Percentiles rank a stretch among this genome's conserved stretches.
These are phyloP conservation scores for Hyphodiscus sp. DNA, from an alignment of 2,329 filamentous ascomycete species.

Conservation along the genomic window DNA sequence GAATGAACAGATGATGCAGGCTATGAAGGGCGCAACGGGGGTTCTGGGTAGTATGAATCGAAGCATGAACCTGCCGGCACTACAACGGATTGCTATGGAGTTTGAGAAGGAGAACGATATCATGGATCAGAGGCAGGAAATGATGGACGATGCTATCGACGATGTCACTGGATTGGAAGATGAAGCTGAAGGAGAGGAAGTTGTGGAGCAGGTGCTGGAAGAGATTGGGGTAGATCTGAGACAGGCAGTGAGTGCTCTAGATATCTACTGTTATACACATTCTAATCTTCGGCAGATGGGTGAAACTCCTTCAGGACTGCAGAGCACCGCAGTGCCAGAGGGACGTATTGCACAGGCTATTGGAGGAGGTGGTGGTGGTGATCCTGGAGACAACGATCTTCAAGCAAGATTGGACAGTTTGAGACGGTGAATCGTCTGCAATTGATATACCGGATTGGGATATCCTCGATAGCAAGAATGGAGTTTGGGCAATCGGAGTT, in stretches of 20 bases:
- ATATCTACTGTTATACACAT: neutral
- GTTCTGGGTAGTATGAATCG: conserved; percentile 95
- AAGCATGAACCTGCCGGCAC: conserved; percentile 91
- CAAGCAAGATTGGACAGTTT: conserved; percentile 90
- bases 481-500: neutral
- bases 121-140: conserved; percentile 97
- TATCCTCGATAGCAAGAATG: conserved; percentile 3
- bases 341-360: conserved; percentile 80
- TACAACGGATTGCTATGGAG: conserved; percentile 97
- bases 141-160: conserved; percentile 99
- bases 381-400: conserved; percentile 76
- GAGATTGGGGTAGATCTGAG: conserved; percentile 94
- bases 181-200: conserved; percentile 94
- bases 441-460: conserved; percentile 5
- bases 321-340: conserved; percentile 66
- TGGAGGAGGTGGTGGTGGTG: conserved; percentile 55
- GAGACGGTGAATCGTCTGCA: conserved; percentile 20
- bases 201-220: conserved; percentile 92
- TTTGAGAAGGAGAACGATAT: conserved; percentile 99
- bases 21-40: conserved; percentile 95
- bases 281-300: conserved; percentile 58
- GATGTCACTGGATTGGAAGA: conserved; percentile 86
- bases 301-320: conserved; percentile 80
- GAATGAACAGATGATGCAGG: conserved; percentile 99
- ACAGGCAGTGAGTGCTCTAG: conserved; percentile 63